phyloP scores from a whole-genome alignment of 164 flowering plant genomes.

The Macadamia integrifolia region DNA sequence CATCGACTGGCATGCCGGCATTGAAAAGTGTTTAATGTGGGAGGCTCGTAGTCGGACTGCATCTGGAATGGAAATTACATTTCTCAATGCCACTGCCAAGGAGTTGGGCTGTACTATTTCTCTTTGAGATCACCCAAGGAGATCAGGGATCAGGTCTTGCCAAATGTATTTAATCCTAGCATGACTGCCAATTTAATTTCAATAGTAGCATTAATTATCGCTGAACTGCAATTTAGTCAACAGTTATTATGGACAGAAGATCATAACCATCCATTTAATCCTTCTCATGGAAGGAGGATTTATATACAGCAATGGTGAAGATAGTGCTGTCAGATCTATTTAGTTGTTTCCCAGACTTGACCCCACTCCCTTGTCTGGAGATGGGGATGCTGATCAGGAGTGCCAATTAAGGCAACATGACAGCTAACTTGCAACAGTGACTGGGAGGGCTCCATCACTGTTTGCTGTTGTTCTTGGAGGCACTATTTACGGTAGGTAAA shows the following conservation, averaged over 20 bases:
- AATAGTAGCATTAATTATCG: too few relatives aligned
- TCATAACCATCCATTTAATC: constrained; percentile 7
- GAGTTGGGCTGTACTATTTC: constrained; percentile 72
- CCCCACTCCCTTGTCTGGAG: not conserved
- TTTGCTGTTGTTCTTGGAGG: too few relatives aligned
- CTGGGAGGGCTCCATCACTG: too few relatives aligned
- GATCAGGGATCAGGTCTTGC: not conserved
- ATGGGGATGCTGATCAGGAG: too few relatives aligned
- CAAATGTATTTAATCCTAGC: too few relatives aligned
- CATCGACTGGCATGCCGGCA: constrained; percentile 64
- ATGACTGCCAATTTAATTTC: too few relatives aligned
- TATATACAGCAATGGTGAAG: not conserved
- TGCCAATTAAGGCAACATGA: too few relatives aligned
- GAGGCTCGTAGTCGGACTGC: constrained; percentile 72
- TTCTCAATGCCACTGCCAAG: constrained; percentile 65
- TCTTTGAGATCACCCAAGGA: constrained; percentile 17
- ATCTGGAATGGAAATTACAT: constrained; percentile 50
- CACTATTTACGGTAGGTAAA: too few relatives aligned
- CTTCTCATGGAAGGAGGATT: not conserved
- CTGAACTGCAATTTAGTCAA: too few relatives aligned
- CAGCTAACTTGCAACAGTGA: too few relatives aligned
- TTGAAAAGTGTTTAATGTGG: constrained; percentile 77
- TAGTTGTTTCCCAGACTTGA: not conserved
- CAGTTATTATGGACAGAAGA: too few relatives aligned
- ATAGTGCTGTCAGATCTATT: not conserved